Evolutionary conservation across 2,329 filamentous ascomycete species (phyloP), one percentile per base, ranked within the genome.

Genomic region (Malbranchea cinnamomea): DNA sequence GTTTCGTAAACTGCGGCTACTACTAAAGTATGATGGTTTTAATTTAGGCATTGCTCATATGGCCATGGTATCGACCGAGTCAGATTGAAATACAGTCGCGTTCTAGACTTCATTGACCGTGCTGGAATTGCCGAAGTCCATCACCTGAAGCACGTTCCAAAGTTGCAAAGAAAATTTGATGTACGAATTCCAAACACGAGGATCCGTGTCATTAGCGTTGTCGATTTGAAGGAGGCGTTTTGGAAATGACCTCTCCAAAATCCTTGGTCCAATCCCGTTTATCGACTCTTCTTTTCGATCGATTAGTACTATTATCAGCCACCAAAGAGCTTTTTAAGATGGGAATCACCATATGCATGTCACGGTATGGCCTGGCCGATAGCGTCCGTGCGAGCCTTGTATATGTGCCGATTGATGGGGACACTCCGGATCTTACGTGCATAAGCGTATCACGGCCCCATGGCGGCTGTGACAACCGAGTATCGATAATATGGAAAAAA

Each of bases 11-110:
- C n/a, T n/a, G n/a, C n/a, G n/a, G n/a, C n/a, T n/a, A n/a, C n/a
- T n/a, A n/a, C n/a, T n/a, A n/a, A n/a, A n/a, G n/a, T n/a, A n/a
- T n/a, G n/a, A n/a, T n/a, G n/a, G n/a, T n/a, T n/a, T n/a, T n/a
- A n/a, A n/a, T n/a, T n/a, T n/a, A n/a, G n/a, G n/a, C n/a, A n/a
- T n/a, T n/a, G n/a, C n/a, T n/a, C n/a, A n/a, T n/a, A 98, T 56
- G 93, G 84, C 52, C 89, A 98, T 59, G 81, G 81, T 22, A 68
- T 83, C 35, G 78, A 70, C 2, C 87, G 98, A 49, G 68, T 98
- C 4, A 83, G 75, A n/a, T 75, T 82, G 29, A 87, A 92, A 49
- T 95, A 89, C 57, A 48, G 52, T 26, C 69, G 68, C 23, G 72
- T 79, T 4, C 56, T 91, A 34, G 63, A 69, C 1, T 93, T 80